Evolutionary conservation across 2,329 filamentous ascomycete genomes (phyloP), one percentile per base, ranked within the genome.

Genomic region (Cladosporium velox): DNA sequence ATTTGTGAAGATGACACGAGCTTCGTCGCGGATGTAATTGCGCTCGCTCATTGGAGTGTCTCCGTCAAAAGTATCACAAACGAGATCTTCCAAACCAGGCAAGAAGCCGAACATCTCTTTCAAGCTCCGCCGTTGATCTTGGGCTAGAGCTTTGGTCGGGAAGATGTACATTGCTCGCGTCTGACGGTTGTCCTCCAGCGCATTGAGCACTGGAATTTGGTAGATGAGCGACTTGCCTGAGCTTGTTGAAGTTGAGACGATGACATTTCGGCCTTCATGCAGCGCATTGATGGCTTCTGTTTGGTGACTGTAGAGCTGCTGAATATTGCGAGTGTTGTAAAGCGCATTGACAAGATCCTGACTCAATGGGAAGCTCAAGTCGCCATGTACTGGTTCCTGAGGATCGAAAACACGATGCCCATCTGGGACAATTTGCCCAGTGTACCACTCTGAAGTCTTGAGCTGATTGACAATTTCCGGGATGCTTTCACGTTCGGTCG

Each of bases 151-250:
- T 79, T 99, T 99, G 0, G 95, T 99, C 0, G 95, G 95, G 68
- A 99, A 99, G 41, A 99, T 97, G 76, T 97, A 98, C 89, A 99
- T 92, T 2, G 95, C 95, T 72, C 95, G 85, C 10, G 91, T 91
- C 65, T 89, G 83, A 2, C 79, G 81, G 72, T 98, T 91, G 62
- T 87, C 83, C 77, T 99, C 94, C 2, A 99, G 81, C 59, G 92
- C 90, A 74, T 96, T 88, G 12, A 99, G 80, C 54, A 99, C 92
- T 0, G 95, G 95, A 18, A 99, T 85, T 74, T 99, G 95, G 74
- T 98, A 99, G 68, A 99, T 97, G n/a, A 99, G 81, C 6, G 93
- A 97, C 78, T 99, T 99, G 12, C 95, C 95, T 0, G 95, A 99
- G 75, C 92, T 96, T 0, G 95, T 99, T 0, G 94, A 96, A 0